Conservation (phyloP, 768 basidiomycete genomes). For the Collybiopsis confluens region DNA sequence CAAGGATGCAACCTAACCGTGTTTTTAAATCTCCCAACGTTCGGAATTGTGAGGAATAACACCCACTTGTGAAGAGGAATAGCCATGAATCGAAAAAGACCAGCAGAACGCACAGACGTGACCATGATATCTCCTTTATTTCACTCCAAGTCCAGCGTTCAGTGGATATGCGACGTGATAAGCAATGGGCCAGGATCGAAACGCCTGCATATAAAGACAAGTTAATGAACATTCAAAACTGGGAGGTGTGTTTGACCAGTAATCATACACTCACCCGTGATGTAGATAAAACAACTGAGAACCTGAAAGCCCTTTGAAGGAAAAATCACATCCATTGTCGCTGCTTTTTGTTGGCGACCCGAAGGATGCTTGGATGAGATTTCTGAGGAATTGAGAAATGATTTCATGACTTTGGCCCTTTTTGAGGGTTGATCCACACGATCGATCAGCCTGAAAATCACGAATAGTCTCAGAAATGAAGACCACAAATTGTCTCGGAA, state of each 20-base stretch:
- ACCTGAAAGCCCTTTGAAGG: conserved; percentile 4
- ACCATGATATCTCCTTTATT: conserved; percentile 30
- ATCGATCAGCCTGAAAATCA: too few species aligned
- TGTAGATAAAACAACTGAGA: neutral
- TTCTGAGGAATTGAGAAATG: too few species aligned
- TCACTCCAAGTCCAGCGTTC: conserved; percentile 23
- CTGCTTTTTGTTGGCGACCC: too few species aligned
- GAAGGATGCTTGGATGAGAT: too few species aligned
- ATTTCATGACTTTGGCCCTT: too few species aligned
- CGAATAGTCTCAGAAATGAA: too few species aligned
- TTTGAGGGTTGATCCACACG: too few species aligned
- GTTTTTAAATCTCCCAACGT: too few species aligned
- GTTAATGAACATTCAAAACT: too few species aligned
- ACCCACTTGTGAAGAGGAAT: conserved; percentile 37
- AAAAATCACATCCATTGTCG: neutral
- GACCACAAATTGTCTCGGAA: too few species aligned
- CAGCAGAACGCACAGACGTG: conserved; percentile 35
- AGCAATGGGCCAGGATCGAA: conserved; percentile 28
- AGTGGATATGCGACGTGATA: conserved; percentile 33
- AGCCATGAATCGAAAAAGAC: conserved; percentile 41
- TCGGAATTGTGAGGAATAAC: neutral
- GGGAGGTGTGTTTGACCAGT: too few species aligned
- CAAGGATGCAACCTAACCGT: conserved; percentile 36
- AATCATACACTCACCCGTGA: conserved; percentile 10
- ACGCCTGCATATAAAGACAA: too few species aligned